Percentiles rank a stretch among this genome's conserved stretches.
These are phyloP conservation scores for Thymus mandschuricus DNA, from an alignment of 257 asterid species.

Conservation along the genomic window DNA sequence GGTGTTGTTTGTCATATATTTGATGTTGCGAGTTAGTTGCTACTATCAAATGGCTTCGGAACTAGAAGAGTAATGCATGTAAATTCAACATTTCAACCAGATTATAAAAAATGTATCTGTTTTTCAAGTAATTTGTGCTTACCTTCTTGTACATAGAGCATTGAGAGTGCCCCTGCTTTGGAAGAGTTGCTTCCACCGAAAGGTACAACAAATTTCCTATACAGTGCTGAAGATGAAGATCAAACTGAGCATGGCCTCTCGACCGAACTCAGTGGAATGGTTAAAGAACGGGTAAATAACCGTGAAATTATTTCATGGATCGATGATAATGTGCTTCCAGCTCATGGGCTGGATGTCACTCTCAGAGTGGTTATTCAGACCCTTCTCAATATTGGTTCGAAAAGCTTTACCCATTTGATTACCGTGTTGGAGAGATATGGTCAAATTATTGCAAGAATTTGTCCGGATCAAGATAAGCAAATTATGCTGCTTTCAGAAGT, in stretches of 20 bases:
- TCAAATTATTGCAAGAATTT: slow-evolving; percentile 82
- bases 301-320: slow-evolving; percentile 87
- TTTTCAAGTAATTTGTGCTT: slow-evolving; percentile 25
- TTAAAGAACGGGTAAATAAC: slow-evolving; percentile 66
- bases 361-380: slow-evolving; percentile 85
- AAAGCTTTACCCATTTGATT: slow-evolving; percentile 95
- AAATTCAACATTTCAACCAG: slow-evolving; percentile 18
- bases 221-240: slow-evolving; percentile 70
- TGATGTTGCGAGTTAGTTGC: not conserved
- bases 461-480: slow-evolving; percentile 87
- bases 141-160: slow-evolving; percentile 55
- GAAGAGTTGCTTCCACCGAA: slow-evolving; percentile 97
- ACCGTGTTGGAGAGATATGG: slow-evolving; percentile 98
- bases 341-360: slow-evolving; percentile 71
- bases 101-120: not conserved
- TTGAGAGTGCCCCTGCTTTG: slow-evolving; percentile 92
- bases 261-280: slow-evolving; percentile 74
- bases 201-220: slow-evolving; percentile 71
- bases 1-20: not conserved
- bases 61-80: slow-evolving; percentile 15
- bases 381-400: slow-evolving; percentile 92
- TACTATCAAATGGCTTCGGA: not conserved
- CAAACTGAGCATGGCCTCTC: slow-evolving; percentile 74
- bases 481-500: slow-evolving; percentile 80
- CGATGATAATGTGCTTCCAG: slow-evolving; percentile 71